phyloP scores from a whole-genome alignment of 2,329 filamentous ascomycete genomes.

The Fusarium buxicola region DNA sequence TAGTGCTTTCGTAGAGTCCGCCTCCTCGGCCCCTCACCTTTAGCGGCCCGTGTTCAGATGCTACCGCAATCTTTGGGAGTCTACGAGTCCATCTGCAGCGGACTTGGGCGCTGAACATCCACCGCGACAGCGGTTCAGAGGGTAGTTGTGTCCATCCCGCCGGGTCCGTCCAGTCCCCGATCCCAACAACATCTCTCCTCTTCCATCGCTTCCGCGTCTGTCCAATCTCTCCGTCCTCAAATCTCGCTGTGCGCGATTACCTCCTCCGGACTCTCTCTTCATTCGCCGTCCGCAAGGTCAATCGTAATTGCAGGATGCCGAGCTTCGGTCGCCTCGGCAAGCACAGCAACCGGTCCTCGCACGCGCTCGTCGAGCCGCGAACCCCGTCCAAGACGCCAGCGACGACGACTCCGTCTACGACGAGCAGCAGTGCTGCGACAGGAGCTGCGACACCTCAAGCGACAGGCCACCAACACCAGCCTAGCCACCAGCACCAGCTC shows the following conservation, averaged over 20 bases:
- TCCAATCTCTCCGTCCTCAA: constrained; percentile 22
- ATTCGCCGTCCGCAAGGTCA: constrained; percentile 28
- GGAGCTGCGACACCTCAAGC: constrained; percentile 38
- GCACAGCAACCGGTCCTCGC: constrained; percentile 68
- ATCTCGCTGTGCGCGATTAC: constrained; percentile 23
- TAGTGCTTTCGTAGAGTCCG: constrained; percentile 10
- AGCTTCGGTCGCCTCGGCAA: constrained; percentile 66
- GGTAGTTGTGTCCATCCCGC: constrained; percentile 16
- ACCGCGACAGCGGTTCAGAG: constrained; percentile 10
- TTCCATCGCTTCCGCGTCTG: constrained; percentile 21
- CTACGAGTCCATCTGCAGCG: constrained; percentile 17
- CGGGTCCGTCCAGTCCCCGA: constrained; percentile 27
- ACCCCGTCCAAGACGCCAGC: constrained; percentile 46
- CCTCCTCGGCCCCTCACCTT: background rate
- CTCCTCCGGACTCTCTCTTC: constrained; percentile 2
- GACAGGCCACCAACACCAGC: constrained; percentile 35
- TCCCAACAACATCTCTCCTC: constrained; percentile 34
- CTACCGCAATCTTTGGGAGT: constrained; percentile 12
- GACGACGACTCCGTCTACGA: constrained; percentile 25
- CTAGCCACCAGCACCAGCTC: constrained; percentile 33
- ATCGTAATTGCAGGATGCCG: constrained; percentile 57
- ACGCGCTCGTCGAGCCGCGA: constrained; percentile 61
- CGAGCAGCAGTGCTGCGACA: constrained; percentile 44
- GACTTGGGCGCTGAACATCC: constrained; percentile 20
- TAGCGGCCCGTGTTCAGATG: constrained; percentile 10